Evolutionary conservation across 176 grass and related monocot species (phyloP), one percentile per base, ranked within the genome.

Genomic region (Elaeis guineensis): DNA sequence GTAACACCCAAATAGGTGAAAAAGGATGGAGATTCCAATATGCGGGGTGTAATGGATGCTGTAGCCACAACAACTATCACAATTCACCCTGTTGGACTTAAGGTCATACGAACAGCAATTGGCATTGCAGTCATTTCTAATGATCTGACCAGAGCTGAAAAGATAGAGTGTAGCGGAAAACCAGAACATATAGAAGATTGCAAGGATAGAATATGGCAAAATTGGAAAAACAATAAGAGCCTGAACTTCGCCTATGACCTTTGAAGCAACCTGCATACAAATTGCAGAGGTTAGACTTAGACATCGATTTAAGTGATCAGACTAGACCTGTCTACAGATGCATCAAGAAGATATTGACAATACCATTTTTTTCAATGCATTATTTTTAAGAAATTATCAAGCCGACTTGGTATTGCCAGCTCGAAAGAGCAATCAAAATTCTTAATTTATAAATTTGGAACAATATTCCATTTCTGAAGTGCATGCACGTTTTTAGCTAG

Each of bases 111-210:
- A 75, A 49, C 93, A 98, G 57, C 93, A 98, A 65, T 98, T 86
- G 21, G 77, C 69, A 76, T 80, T 86, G 73, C 93, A 98, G 16
- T 98, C 87, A 52, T 98, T 98, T 63, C 67, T 78, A 59, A 88
- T 30, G 57, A 98, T 69, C 72, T 98, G 88, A 69, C 87, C 88
- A 1, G 93, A 98, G 70, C 88, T 92, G 61, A 92, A 98, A 51
- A 98, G 93, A 83, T 98, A 88, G 21, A 92, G 79, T 0, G 79
- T 81, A 6, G 93, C 93, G 51, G 88, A 89, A 77, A 98, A 89
- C 93, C 93, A 98, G 76, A 98, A 92, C 93, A 98, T 86, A 54
- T 85, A 92, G 54, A 98, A 98, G 73, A 98, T 83, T 6, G 93
- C 79, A 4, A 98, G 82, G 65, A 85, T 53, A 23, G 78, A 51